Conservation (phyloP, 2,329 filamentous ascomycete genomes). For the Xylaria sp. region DNA sequence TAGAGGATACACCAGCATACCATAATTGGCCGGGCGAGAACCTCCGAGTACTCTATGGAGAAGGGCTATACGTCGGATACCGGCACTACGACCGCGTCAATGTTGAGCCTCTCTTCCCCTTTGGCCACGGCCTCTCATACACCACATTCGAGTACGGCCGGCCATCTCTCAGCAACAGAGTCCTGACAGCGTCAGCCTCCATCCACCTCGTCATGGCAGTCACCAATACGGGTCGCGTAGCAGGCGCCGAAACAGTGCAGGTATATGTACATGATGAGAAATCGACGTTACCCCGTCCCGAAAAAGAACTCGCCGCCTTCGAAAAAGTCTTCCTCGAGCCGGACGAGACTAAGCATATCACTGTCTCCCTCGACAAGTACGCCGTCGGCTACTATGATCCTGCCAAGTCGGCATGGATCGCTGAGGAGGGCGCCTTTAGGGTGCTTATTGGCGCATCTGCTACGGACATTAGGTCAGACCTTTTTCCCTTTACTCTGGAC, state of each 20-base stretch:
- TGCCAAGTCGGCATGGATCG: conserved; percentile 68
- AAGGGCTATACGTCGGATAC: conserved; percentile 80
- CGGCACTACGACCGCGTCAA: conserved; percentile 73
- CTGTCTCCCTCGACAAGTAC: conserved; percentile 60
- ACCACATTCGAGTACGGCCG: conserved; percentile 74
- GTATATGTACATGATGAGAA: conserved; percentile 73
- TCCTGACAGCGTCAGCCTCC: conserved; percentile 53
- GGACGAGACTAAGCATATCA: conserved; percentile 64
- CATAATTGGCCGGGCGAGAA: conserved; percentile 80
- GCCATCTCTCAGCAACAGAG: conserved; percentile 60
- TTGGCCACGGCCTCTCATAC: conserved; percentile 80
- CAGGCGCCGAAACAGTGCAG: conserved; percentile 74
- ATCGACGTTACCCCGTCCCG: conserved; percentile 71
- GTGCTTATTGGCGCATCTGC: conserved; percentile 71
- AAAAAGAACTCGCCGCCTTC: conserved; percentile 78
- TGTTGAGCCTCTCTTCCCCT: conserved; percentile 73
- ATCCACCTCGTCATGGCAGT: conserved; percentile 61
- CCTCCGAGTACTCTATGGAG: conserved; percentile 74
- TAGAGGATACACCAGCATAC: conserved; percentile 76
- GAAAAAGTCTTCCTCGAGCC: conserved; percentile 70
- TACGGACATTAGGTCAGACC: conserved; percentile 69
- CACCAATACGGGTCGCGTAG: conserved; percentile 65
- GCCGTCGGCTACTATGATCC: conserved; percentile 73
- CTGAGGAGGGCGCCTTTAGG: conserved; percentile 71
- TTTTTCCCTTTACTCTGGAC: not conserved